Percentiles rank a stretch among this genome's conserved stretches.
Evolutionary conservation across 139 green algal species (phyloP).

Genomic region (Diplosphaera chodatii): DNA sequence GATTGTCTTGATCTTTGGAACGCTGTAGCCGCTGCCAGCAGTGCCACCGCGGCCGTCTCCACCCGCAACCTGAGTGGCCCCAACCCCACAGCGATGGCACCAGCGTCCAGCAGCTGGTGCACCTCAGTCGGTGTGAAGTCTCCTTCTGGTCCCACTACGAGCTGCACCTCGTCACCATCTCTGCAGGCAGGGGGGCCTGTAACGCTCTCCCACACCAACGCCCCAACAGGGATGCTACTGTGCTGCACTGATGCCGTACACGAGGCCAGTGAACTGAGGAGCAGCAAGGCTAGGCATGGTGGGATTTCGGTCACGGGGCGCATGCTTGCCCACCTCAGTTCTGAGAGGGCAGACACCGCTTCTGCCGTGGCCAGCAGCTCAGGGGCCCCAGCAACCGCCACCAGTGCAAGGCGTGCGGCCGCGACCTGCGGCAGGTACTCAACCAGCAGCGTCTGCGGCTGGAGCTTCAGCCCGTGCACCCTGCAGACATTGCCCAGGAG

Average conservation of each 20-base stretch:
- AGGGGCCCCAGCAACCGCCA: slow-evolving; percentile 42
- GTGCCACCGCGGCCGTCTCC: slow-evolving; percentile 79
- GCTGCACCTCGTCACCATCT: slow-evolving; percentile 11
- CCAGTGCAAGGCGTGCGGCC: slow-evolving; percentile 17
- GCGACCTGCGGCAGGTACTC: slow-evolving; percentile 16
- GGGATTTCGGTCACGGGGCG: too few relatives aligned
- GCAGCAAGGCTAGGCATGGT: too few relatives aligned
- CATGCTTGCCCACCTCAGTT: not conserved
- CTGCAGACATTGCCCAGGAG: too few relatives aligned
- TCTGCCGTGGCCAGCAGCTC: slow-evolving; percentile 29
- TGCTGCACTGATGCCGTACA: not conserved
- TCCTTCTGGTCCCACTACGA: slow-evolving; percentile 81
- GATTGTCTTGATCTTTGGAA: not conserved
- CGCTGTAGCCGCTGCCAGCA: slow-evolving; percentile 58
- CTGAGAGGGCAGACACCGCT: not conserved
- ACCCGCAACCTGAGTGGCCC: slow-evolving; percentile 62
- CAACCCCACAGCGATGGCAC: slow-evolving; percentile 60
- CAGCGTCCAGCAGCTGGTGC: slow-evolving; percentile 34
- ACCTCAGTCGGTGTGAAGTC: slow-evolving; percentile 79
- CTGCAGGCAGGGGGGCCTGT: not conserved
- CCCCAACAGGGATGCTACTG: too few relatives aligned
- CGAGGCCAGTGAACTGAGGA: not conserved
- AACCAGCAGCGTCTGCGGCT: slow-evolving; percentile 24
- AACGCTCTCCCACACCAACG: too few relatives aligned
- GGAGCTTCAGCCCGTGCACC: slow-evolving; percentile 51